Evolutionary conservation across 805 yeast species (phyloP).

Genomic region (Candida verbasci): DNA sequence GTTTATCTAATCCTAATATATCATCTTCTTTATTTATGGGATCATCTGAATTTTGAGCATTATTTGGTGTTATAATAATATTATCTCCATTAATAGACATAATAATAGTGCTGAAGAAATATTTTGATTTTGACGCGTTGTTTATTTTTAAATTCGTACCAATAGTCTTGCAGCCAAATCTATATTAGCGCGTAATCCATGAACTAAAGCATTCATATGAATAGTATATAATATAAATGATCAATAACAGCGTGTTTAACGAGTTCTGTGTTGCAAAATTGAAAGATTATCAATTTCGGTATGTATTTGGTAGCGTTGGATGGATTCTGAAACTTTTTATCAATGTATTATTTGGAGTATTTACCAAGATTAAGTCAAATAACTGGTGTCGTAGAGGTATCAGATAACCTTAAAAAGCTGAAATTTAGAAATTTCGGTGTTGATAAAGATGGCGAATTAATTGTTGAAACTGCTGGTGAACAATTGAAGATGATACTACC

Average conservation of each 20-base stretch:
- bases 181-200: no score
- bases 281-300: no score
- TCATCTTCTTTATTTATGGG: conserved; percentile 14
- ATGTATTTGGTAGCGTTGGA: not conserved
- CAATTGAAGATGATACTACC: conserved; percentile 4
- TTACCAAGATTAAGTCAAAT: conserved; percentile 19
- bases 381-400: conserved; percentile 5
- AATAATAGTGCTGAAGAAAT: no score
- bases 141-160: no score
- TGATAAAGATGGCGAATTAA: not conserved
- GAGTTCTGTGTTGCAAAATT: no score
- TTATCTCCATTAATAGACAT: not conserved
- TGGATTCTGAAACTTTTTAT: not conserved
- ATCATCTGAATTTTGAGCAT: not conserved
- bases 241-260: no score
- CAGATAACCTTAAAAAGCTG: not conserved
- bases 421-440: not conserved
- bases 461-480: no score
- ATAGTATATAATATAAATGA: no score
- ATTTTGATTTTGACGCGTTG: no score
- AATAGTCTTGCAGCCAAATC: no score
- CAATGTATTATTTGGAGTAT: conserved; percentile 20
- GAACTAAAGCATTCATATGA: no score
- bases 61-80: not conserved
- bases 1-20: conserved; percentile 32